A percentile compares a stretch with the other conserved stretches of the same genome.
Evolutionary conservation across 768 basidiomycete species (phyloP).

Genomic region (Tylopilus rubrobrunneus): DNA sequence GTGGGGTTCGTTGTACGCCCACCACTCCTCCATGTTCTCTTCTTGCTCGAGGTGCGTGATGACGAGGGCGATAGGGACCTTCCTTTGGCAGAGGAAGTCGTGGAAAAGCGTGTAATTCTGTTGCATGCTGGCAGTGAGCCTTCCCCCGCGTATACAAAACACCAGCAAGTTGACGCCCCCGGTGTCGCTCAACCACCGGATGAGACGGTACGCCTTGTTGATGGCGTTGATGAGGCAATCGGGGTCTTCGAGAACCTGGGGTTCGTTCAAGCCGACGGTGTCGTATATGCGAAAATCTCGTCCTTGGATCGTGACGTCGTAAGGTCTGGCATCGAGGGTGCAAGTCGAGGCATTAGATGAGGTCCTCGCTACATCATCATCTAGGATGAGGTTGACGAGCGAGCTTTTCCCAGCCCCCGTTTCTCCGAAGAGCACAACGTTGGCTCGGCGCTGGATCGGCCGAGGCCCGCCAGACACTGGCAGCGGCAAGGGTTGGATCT

Average conservation of each 20-base stretch:
- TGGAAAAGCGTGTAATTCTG: slow-evolving; percentile 32
- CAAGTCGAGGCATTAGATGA: slow-evolving; percentile 32
- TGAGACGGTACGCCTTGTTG: slow-evolving; percentile 32
- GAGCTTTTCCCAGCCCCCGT: slow-evolving; percentile 38
- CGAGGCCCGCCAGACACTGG: slow-evolving; percentile 6
- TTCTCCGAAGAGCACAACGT: slow-evolving; percentile 30
- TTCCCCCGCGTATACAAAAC: slow-evolving; percentile 34
- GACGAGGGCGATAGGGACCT: slow-evolving; percentile 31
- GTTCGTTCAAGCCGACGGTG: slow-evolving; percentile 32
- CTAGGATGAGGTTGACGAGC: slow-evolving; percentile 38
- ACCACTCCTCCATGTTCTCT: slow-evolving; percentile 35
- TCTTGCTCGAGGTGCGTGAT: slow-evolving; percentile 35
- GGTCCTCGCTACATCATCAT: slow-evolving; percentile 22
- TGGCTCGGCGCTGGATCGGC: slow-evolving; percentile 13
- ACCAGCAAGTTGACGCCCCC: slow-evolving; percentile 40
- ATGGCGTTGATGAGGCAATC: slow-evolving; percentile 28
- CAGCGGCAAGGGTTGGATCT: slow-evolving; percentile 2
- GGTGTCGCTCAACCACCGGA: slow-evolving; percentile 27
- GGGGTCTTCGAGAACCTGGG: slow-evolving; percentile 22
- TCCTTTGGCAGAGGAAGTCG: slow-evolving; percentile 31
- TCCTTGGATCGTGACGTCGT: slow-evolving; percentile 20
- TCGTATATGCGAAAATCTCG: slow-evolving; percentile 31
- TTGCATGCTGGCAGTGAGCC: slow-evolving; percentile 26
- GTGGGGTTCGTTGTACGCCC: slow-evolving; percentile 24
- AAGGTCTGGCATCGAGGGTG: slow-evolving; percentile 30